These are phyloP conservation scores for Claviceps sp. DNA, from an alignment of 2,329 filamentous ascomycete genomes.

Conservation along the genomic window DNA sequence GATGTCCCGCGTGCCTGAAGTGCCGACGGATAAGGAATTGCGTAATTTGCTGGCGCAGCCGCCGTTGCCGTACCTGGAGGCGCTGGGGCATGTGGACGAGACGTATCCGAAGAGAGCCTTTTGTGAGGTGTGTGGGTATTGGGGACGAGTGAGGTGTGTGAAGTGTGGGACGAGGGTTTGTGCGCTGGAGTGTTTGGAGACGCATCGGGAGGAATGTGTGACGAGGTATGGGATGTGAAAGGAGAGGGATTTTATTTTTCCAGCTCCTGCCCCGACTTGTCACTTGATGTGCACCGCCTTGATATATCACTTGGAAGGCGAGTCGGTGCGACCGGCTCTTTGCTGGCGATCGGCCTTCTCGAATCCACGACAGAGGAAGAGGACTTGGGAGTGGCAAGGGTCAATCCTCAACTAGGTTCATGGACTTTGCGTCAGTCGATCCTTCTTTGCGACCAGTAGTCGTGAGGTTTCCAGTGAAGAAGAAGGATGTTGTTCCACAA, in stretches of 20 bases:
- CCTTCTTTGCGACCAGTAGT: no score
- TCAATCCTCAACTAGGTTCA: no score
- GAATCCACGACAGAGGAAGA: no score
- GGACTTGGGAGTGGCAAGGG: no score
- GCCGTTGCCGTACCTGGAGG: constrained; percentile 55
- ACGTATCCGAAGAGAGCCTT: constrained; percentile 50
- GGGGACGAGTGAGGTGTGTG: constrained; percentile 62
- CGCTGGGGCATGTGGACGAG: constrained; percentile 32
- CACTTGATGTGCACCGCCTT: no score
- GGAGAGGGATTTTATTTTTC: not conserved
- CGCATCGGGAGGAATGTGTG: constrained; percentile 59
- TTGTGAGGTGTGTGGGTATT: constrained; percentile 72
- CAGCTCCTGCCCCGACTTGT: not conserved
- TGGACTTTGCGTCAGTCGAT: no score
- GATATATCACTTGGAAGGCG: no score
- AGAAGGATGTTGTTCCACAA: no score
- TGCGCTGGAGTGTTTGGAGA: constrained; percentile 58
- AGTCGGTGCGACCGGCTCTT: no score
- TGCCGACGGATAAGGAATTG: constrained; percentile 48
- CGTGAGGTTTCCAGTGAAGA: no score
- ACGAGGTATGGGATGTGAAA: constrained; percentile 43
- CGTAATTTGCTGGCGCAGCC: constrained; percentile 48
- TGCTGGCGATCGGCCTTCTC: no score
- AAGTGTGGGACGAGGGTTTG: constrained; percentile 72
- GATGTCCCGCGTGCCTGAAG: constrained; percentile 39